Percentiles rank a stretch among this genome's conserved stretches.
phyloP scores from a whole-genome alignment of 1,284 basidiomycete genomes.

The Sporisorium reilianum region DNA sequence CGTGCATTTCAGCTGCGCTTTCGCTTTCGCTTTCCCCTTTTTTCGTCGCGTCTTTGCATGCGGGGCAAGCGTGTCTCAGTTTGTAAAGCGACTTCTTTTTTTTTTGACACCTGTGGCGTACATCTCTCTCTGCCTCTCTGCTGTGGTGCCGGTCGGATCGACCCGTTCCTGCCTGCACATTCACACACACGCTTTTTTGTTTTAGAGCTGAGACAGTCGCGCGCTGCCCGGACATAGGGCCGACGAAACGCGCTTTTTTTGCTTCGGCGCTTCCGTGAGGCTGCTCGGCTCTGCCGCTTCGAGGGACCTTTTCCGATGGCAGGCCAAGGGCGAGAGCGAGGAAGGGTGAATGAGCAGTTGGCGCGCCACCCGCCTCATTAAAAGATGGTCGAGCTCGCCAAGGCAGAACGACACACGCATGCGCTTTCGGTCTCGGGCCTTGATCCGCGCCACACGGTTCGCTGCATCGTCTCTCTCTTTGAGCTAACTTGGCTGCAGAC shows the following conservation, averaged over 20 bases:
- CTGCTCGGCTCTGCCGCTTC: background rate
- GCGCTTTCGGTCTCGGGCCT: slow-evolving; percentile 1
- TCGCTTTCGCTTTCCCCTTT: background rate
- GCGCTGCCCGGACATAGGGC: too few relatives aligned
- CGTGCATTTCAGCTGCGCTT: too few relatives aligned
- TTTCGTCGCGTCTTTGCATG: background rate
- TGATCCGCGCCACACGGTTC: background rate
- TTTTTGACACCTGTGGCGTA: too few relatives aligned
- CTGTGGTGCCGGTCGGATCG: too few relatives aligned
- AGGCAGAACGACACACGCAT: background rate
- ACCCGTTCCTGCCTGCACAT: too few relatives aligned
- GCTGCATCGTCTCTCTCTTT: background rate
- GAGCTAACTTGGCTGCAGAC: background rate
- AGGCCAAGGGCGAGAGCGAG: background rate
- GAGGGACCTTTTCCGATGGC: too few relatives aligned
- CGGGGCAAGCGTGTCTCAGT: slow-evolving; percentile 1
- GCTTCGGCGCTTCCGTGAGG: background rate
- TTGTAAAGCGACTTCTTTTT: too few relatives aligned
- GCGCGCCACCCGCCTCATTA: too few relatives aligned
- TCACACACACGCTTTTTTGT: too few relatives aligned
- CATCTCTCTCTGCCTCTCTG: too few relatives aligned
- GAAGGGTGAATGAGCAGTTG: background rate
- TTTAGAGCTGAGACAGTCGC: too few relatives aligned
- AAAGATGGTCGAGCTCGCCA: background rate
- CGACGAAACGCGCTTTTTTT: too few relatives aligned